Evolutionary conservation across 495 filamentous ascomycete genomes (phyloP).

Genomic region (Daldinia decipiens): DNA sequence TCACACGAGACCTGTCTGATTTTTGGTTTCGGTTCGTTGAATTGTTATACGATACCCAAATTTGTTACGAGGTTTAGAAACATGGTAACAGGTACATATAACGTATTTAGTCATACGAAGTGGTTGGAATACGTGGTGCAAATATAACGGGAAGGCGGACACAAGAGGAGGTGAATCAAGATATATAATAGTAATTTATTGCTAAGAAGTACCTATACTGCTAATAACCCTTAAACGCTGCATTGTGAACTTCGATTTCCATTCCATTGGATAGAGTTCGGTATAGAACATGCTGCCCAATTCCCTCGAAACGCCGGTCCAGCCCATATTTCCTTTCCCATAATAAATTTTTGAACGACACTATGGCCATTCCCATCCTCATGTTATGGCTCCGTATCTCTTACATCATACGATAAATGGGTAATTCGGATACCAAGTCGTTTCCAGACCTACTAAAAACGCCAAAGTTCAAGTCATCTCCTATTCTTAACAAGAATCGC

Average conservation of each 20-base stretch:
- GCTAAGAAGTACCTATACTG: background rate
- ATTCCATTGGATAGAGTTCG: background rate
- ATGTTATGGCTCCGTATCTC: background rate
- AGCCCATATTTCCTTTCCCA: constrained; percentile 16
- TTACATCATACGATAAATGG: constrained; percentile 11
- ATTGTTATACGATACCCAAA: constrained; percentile 30
- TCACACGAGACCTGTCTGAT: background rate
- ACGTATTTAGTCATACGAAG: background rate
- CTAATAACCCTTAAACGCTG: background rate
- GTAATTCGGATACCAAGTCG: constrained; percentile 14
- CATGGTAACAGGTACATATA: background rate
- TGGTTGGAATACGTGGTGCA: background rate
- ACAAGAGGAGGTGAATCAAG: background rate
- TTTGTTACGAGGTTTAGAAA: background rate
- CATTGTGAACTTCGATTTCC: background rate
- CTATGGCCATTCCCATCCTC: background rate
- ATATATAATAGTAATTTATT: constrained; percentile 6
- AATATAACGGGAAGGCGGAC: background rate
- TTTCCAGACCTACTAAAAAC: constrained; percentile 4
- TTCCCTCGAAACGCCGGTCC: constrained; percentile 30
- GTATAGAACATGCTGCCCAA: constrained; percentile 1
- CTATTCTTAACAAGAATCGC: constrained; percentile 29
- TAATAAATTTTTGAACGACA: constrained; percentile 14
- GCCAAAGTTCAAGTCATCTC: constrained; percentile 14
- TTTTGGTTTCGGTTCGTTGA: constrained; percentile 10